Evolutionary conservation across 176 grass and related monocot species (phyloP), one percentile per base, ranked within the genome.

Genomic region (Alloteropsis semialata): DNA sequence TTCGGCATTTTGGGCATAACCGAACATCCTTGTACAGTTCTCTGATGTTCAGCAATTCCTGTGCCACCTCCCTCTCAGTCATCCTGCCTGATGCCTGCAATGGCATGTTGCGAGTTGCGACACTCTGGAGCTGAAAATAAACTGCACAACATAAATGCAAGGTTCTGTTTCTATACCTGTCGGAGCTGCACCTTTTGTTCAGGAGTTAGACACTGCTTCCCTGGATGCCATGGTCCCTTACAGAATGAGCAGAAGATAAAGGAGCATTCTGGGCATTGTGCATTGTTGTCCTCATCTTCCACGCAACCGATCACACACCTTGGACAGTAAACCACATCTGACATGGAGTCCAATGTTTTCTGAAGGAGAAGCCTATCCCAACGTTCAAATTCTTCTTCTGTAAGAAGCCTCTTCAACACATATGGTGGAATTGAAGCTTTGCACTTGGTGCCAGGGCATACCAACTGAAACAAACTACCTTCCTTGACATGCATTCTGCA

Each of bases 341-440:
- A 64, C 87, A 92, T 92, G 0, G 91, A 84, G n/a, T 87, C 80
- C 84, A 92, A 61, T 87, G 91, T 57, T 83, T 87, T 89, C 44
- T 87, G 75, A 80, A 92, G 76, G 34, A 80, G 11, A 77, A 89
- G 82, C 37, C 80, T 89, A 84, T 89, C 87, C 87, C 91, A 87
- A 34, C 81, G 76, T 66, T 90, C 76, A 81, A 81, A 92, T 61
- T 83, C 84, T 84, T 81, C 91, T 77, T 77, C 81, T 1, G 39
- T 83, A 62, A 88, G 87, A 39, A 89, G 46, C 50, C 69, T 74
- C 82, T 89, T 85, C 77, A 92, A 72, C 61, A 89, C 61, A 55
- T 68, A 63, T 25, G 88, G 88, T 65, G 91, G 85, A 72, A 90
- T 57, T 29, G 83, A 68, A 70, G 51, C 68, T 36, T 19, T 73